These are phyloP conservation scores for Cicer bijugum DNA, from an alignment of 306 rosid genomes.

Conservation along the genomic window DNA sequence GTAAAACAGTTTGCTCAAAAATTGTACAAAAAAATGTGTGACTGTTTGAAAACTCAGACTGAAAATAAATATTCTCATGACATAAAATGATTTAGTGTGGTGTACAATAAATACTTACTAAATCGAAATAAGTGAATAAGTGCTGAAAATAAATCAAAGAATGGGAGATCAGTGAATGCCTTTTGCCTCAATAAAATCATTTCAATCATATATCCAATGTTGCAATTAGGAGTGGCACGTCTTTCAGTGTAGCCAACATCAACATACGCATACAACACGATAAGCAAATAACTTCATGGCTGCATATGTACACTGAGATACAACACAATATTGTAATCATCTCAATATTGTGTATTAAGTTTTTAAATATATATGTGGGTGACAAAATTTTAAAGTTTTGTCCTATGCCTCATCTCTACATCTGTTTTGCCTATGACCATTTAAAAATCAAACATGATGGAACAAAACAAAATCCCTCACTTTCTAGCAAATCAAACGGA, in stretches of 20 bases:
- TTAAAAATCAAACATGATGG: neutral
- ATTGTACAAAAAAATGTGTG: constrained; percentile 19
- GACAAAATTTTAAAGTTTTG: too few relatives aligned
- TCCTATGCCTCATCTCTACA: too few relatives aligned
- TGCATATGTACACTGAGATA: neutral
- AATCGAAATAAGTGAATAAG: constrained; percentile 20
- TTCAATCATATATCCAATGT: constrained; percentile 22
- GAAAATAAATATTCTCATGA: constrained; percentile 28
- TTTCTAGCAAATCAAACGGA: neutral
- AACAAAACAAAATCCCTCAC: neutral
- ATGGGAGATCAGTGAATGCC: constrained; percentile 32
- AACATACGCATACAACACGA: constrained; percentile 4
- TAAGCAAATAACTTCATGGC: neutral
- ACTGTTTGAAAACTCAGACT: constrained; percentile 27
- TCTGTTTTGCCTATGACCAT: neutral
- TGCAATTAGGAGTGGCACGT: neutral
- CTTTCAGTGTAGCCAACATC: constrained; percentile 13
- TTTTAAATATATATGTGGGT: too few relatives aligned
- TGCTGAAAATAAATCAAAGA: neutral
- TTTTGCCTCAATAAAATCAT: neutral
- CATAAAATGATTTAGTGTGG: constrained; percentile 27
- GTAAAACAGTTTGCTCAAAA: constrained; percentile 25
- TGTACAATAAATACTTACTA: neutral
- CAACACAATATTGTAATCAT: neutral
- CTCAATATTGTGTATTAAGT: too few relatives aligned